These are phyloP conservation scores for Periconia sp. DNA, from an alignment of 2,329 filamentous ascomycete genomes.

Conservation along the genomic window DNA sequence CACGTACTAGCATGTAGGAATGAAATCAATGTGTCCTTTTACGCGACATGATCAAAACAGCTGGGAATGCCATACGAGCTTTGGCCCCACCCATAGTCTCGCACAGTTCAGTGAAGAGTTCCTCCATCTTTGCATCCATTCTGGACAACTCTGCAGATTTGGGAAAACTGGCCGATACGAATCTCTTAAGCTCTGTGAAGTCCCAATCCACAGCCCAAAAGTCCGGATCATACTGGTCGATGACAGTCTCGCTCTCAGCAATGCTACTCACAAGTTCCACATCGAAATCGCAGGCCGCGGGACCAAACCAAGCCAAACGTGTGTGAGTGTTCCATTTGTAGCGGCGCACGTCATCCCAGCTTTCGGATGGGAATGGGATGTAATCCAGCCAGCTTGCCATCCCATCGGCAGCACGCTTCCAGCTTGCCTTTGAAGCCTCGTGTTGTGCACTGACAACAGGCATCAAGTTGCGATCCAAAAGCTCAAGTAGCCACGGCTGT, in stretches of 20 bases:
- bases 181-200: neutral
- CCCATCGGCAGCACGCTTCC: constrained; percentile 5
- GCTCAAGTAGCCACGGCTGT: neutral
- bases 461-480: too few species aligned
- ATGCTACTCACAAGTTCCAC: neutral
- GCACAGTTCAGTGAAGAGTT: neutral
- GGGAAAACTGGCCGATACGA: neutral
- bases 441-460: neutral
- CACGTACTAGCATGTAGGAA: too few species aligned
- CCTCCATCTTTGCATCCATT: neutral
- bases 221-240: neutral
- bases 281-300: constrained; percentile 5
- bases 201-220: too few species aligned
- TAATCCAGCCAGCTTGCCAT: constrained; percentile 12
- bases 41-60: too few species aligned
- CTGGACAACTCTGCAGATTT: neutral
- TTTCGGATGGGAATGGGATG: neutral
- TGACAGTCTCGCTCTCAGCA: neutral
- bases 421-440: neutral
- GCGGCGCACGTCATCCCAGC: constrained; percentile 3
- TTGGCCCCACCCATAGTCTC: constrained; percentile 1
- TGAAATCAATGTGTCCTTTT: too few species aligned
- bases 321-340: constrained; percentile 9
- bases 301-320: constrained; percentile 1
- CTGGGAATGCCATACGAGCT: too few species aligned